Base-by-base conservation (phyloP, 176 grass and related monocot species). In the Aegilops umbellulata region DNA sequence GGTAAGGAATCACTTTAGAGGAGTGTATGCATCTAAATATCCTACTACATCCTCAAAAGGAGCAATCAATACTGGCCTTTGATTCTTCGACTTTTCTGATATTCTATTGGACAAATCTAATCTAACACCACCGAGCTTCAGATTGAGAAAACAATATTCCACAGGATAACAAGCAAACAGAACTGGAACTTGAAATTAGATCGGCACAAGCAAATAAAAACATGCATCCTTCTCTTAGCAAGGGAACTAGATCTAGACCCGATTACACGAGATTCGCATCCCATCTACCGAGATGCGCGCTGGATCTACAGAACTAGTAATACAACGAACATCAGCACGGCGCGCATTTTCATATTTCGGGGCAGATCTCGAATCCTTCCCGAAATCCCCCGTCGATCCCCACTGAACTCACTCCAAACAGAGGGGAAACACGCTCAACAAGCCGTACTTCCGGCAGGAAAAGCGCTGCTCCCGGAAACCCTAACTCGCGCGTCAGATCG, bases 191-290 rank as follows among this genome's bases (percentile, higher is more conserved):
- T 27, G 5, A 77, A 63, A 49, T 30, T 12, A 66, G 19, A 66
- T 12, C 3, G 19, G 20, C 42, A 9, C 7, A 22, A 51, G 47
- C 31, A 25, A 24, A 31, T 3, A 69, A 14, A 10, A 70, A 61
- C 7, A 8, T 17, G 20, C 13, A 3, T 38, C 23, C 29, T n/a
- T 24, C 8, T 32, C 4, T 11, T 20, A 60, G 8, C 3, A 30
- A 65, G 6, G 61, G 7, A 10, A 3, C 63, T 42, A 86, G 42
- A 86, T 86, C 63, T 86, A 78, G 32, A 69, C 10, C 41, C 23
- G 32, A 5, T 0, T 22, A 4, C 0, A 49, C 12, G 25, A 20
- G 7, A 23, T 12, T 6, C 22, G 41, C 26, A 35, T 7, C 15
- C 16, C 58, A 51, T 76, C 20, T 7, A 34, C n/a, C n/a, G 12